These are phyloP conservation scores for maize (Zea mays) DNA, from an alignment of 176 grass and related monocot species.

Conservation along the genomic window DNA sequence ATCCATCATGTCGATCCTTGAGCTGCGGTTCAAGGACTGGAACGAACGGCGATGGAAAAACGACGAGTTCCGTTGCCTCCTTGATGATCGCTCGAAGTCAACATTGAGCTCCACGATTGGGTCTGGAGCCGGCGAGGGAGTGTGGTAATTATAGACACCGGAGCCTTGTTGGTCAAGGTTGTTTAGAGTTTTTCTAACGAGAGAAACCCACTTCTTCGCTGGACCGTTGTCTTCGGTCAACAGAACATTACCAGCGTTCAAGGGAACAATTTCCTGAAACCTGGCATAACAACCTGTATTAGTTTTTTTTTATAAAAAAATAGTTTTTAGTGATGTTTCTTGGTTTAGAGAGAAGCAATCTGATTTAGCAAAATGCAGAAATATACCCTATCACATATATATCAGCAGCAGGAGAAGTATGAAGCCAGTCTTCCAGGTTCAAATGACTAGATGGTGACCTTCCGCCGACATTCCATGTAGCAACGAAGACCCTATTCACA, in stretches of 20 bases:
- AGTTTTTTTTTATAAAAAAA: neutral
- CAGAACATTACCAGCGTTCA: slow-evolving; percentile 90
- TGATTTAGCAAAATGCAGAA: slow-evolving; percentile 15
- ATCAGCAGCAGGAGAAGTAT: slow-evolving; percentile 94
- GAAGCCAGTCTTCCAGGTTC: slow-evolving; percentile 86
- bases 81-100: slow-evolving; percentile 73
- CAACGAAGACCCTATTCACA: slow-evolving; percentile 63
- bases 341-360: slow-evolving; percentile 1
- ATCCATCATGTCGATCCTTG: slow-evolving; percentile 69
- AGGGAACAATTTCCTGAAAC: slow-evolving; percentile 95
- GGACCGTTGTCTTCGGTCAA: slow-evolving; percentile 75
- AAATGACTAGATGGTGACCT: slow-evolving; percentile 82
- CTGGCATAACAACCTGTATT: slow-evolving; percentile 33
- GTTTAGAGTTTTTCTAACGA: slow-evolving; percentile 73
- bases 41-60: slow-evolving; percentile 79
- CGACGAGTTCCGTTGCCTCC: slow-evolving; percentile 58
- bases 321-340: neutral
- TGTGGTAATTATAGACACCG: slow-evolving; percentile 57
- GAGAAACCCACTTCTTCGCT: slow-evolving; percentile 80
- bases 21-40: slow-evolving; percentile 65
- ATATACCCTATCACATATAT: slow-evolving; percentile 91
- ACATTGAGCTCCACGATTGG: slow-evolving; percentile 82
- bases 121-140: slow-evolving; percentile 66
- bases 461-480: slow-evolving; percentile 97
- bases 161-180: slow-evolving; percentile 60